Percentiles rank a stretch among this genome's conserved stretches.
Conservation (phyloP, 768 basidiomycete species). For the Serpula lacrymans region DNA sequence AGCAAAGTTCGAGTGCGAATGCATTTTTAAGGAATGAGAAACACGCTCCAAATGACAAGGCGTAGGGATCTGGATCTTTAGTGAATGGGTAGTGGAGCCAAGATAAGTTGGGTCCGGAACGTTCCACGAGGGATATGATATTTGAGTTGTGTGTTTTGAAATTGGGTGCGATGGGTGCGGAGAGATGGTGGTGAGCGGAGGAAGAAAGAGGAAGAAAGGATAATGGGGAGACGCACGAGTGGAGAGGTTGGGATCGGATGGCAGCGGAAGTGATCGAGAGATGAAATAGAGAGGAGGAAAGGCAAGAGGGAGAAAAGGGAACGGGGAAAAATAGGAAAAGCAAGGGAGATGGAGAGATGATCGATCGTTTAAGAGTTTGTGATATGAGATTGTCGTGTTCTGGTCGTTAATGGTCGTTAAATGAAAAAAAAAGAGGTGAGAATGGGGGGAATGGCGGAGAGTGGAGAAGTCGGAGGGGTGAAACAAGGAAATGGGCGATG, state of each 20-base stretch:
- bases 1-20: conserved; percentile 16
- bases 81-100: conserved; percentile 19
- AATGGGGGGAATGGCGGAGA: conserved; percentile 4
- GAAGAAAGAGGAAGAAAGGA: conserved; percentile 20
- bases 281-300: conserved; percentile 20
- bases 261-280: conserved; percentile 26
- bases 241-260: conserved; percentile 21
- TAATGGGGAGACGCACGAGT: too few species aligned
- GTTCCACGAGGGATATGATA: conserved; percentile 31
- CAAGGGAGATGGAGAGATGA: background rate
- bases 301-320: conserved; percentile 14
- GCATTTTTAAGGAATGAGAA: conserved; percentile 27
- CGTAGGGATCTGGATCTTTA: conserved; percentile 12
- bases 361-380: background rate
- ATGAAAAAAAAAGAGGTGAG: conserved; percentile 3
- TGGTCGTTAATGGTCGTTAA: conserved; percentile 29
- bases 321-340: conserved; percentile 1
- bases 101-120: conserved; percentile 24
- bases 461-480: conserved; percentile 3
- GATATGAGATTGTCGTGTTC: conserved; percentile 12
- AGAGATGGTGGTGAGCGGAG: conserved; percentile 27
- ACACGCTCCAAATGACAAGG: conserved; percentile 5
- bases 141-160: conserved; percentile 30
- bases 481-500: conserved; percentile 5
- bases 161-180: too few species aligned